Evolutionary conservation across 208 protist species (phyloP).

Genomic region (Wallacemonas rigidus): DNA sequence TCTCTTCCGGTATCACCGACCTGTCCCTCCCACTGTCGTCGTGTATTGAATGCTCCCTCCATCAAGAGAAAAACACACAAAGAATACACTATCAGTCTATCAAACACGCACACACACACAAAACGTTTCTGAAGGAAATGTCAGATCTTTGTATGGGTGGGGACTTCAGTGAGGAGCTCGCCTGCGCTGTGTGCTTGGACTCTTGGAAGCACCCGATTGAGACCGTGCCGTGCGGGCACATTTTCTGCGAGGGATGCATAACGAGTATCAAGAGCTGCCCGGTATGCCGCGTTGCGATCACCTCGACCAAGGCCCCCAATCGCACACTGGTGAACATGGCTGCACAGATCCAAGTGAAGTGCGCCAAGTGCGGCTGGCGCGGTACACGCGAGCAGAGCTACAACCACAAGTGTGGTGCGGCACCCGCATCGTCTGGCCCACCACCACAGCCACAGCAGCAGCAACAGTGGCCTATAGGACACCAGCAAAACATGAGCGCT

Average conservation of each 20-base stretch:
- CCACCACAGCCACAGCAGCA: background rate
- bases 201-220: slow-evolving; percentile 70
- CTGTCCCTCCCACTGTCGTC: no score
- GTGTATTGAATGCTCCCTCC: background rate
- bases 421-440: background rate
- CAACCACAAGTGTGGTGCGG: slow-evolving; percentile 21
- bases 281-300: slow-evolving; percentile 8
- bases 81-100: background rate
- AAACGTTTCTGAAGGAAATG: slow-evolving; percentile 20
- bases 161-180: slow-evolving; percentile 70
- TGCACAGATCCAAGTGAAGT: slow-evolving; percentile 19
- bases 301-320: slow-evolving; percentile 18
- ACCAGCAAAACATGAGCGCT: background rate
- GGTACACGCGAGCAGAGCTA: slow-evolving; percentile 20
- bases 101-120: no score
- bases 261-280: slow-evolving; percentile 18
- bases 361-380: slow-evolving; percentile 21
- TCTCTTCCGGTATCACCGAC: no score
- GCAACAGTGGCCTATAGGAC: background rate
- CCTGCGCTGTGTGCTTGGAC: slow-evolving; percentile 73
- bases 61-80: background rate
- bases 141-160: slow-evolving; percentile 38
- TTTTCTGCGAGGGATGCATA: slow-evolving; percentile 27
- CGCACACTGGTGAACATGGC: slow-evolving; percentile 23
- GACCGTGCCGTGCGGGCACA: slow-evolving; percentile 43